These are phyloP conservation scores for Malassezia dermatis DNA, from an alignment of 1,284 basidiomycete genomes.

Conservation along the genomic window DNA sequence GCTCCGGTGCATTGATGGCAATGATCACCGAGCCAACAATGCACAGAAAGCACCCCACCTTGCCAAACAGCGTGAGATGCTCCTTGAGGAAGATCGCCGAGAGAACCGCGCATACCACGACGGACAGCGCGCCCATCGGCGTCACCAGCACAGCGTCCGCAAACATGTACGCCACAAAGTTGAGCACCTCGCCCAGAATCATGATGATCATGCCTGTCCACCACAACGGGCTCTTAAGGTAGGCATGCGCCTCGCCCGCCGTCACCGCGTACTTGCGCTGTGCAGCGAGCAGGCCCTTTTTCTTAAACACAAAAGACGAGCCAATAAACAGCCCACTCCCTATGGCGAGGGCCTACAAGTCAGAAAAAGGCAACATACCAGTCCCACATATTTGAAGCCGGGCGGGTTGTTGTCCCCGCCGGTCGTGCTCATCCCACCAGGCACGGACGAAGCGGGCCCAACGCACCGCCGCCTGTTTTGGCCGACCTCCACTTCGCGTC, in stretches of 20 bases:
- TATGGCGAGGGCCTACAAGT: conserved; percentile 57
- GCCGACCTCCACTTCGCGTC: neutral
- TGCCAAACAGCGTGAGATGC: conserved; percentile 54
- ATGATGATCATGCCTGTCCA: conserved; percentile 47
- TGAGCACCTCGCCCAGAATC: conserved; percentile 31
- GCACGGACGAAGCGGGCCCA: neutral
- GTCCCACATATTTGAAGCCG: conserved; percentile 53
- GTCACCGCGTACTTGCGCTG: conserved; percentile 52
- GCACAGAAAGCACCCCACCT: conserved; percentile 70
- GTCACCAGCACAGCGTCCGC: conserved; percentile 82
- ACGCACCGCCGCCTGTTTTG: neutral
- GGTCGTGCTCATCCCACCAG: neutral
- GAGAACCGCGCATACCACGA: conserved; percentile 85
- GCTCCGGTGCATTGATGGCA: conserved; percentile 66
- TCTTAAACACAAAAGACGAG: conserved; percentile 81
- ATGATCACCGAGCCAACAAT: conserved; percentile 65
- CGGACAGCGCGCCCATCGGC: conserved; percentile 89
- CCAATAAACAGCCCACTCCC: conserved; percentile 80
- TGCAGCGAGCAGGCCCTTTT: conserved; percentile 54
- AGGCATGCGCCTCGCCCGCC: conserved; percentile 84
- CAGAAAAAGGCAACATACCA: conserved; percentile 50
- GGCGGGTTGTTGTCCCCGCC: conserved; percentile 25
- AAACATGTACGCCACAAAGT: conserved; percentile 65
- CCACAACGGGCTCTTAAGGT: conserved; percentile 55
- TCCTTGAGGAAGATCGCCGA: conserved; percentile 90